Base-by-base conservation (phyloP, 1,284 basidiomycete species). In the Lignosus rhinocerotis region DNA sequence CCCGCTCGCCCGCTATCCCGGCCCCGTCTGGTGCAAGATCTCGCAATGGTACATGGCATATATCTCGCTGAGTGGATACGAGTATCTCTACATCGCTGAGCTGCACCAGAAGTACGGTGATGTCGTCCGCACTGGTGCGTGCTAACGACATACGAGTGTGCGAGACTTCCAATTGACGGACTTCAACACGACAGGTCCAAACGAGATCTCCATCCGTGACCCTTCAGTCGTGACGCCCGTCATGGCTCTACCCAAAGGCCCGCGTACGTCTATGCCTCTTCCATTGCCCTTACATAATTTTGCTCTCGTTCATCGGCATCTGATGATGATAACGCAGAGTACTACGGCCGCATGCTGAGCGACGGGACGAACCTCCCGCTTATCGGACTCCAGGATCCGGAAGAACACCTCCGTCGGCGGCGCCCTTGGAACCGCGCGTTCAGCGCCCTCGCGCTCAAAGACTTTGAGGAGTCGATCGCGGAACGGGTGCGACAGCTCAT, bases 21-120 rank as follows among this genome's bases (percentile, higher is more conserved):
- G 72, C 1, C 73, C 73, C 0, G 30, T 69, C 31, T 34, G 54
- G 9, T 59, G 55, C 50, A 69, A 63, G 43, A 6, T 72, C 1
- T 64, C 71, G 46, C 14, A 48, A 19, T 19, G 31, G 32, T 68
- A 62, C 59, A 55, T 68, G 53, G 58, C 66, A 16, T 67, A 56
- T 45, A 49, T 66, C 8, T 50, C 62, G 2, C 48, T n/a, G 10
- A 41, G 53, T 2, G 73, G 73, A 5, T 62, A 60, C n/a, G 63
- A 64, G 51, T 67, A 72, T 54, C 45, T 63, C 3, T 70, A 67
- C 51, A 61, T 64, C 41, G 12, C 50, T 3, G 14, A 16, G 41
- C 56, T 72, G 12, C 72, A 73, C 41, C 53, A 67, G 6, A 57
- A 38, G 17, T 72, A 72, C 51, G 71, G 71, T 0, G 70, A 72